phyloP scores from a whole-genome alignment of 305 asterid genomes.

The Caryopteris hybrid region DNA sequence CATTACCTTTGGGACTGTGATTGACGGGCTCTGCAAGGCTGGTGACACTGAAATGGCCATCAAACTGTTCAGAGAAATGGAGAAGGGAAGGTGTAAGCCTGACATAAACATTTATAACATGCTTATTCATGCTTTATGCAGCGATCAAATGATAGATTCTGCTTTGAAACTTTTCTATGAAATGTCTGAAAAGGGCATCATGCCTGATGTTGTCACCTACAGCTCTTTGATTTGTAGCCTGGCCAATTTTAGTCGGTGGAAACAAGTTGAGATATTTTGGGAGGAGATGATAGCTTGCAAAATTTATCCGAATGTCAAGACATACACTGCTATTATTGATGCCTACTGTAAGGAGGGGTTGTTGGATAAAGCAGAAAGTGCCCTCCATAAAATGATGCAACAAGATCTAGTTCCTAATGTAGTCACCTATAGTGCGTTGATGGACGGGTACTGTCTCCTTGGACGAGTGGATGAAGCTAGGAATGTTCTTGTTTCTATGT shows the following conservation, averaged over 20 bases:
- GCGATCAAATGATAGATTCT: not conserved
- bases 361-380: not conserved
- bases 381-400: not conserved
- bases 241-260: no score
- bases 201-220: not conserved
- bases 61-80: conserved; percentile 1
- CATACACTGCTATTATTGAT: no score
- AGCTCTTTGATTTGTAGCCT: no score
- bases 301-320: no score
- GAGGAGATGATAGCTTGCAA: no score
- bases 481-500: not conserved
- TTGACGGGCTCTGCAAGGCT: conserved; percentile 14
- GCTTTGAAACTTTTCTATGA: conserved; percentile 1
- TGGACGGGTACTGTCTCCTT: not conserved
- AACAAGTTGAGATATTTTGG: no score
- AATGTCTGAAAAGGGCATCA: conserved; percentile 6
- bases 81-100: not conserved
- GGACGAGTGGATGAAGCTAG: no score
- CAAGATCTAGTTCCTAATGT: not conserved
- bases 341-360: not conserved
- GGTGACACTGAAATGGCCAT: not conserved
- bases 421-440: not conserved
- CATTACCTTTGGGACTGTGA: not conserved
- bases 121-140: conserved; percentile 13
- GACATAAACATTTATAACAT: not conserved